These are phyloP conservation scores for Trametes gibbosa DNA, from an alignment of 768 basidiomycete genomes.

Conservation along the genomic window DNA sequence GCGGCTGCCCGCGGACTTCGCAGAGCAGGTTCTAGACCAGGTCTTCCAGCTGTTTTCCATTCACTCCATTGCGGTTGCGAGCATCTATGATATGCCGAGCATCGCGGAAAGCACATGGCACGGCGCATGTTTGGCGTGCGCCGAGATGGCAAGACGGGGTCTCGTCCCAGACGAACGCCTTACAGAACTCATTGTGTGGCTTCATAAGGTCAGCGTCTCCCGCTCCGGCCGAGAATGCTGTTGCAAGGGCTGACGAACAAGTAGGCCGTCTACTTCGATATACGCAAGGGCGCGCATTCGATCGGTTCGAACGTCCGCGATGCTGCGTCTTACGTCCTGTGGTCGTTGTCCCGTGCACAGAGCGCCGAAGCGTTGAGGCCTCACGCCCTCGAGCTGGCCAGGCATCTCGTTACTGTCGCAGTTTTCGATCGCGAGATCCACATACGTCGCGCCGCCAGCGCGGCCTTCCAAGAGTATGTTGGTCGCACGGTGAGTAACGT, in stretches of 20 bases:
- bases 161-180: constrained; percentile 61
- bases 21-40: constrained; percentile 78
- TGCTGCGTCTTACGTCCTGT: constrained; percentile 89
- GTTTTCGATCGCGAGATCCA: constrained; percentile 93
- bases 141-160: constrained; percentile 86
- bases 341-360: constrained; percentile 88
- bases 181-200: constrained; percentile 68
- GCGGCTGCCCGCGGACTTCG: constrained; percentile 72
- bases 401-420: constrained; percentile 71
- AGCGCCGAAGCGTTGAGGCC: constrained; percentile 55
- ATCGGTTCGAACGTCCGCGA: constrained; percentile 95
- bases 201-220: constrained; percentile 58
- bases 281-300: constrained; percentile 88
- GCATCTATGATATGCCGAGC: constrained; percentile 67
- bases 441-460: constrained; percentile 93
- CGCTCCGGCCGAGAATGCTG: not conserved
- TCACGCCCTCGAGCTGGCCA: constrained; percentile 65
- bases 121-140: constrained; percentile 87
- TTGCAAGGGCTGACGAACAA: not conserved
- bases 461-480: constrained; percentile 96
- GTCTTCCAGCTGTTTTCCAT: constrained; percentile 74
- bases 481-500: constrained; percentile 74
- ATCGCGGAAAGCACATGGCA: constrained; percentile 92
- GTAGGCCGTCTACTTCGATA: constrained; percentile 89
- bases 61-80: constrained; percentile 63